Evolutionary conservation across 257 asterid genomes (phyloP).

Genomic region (Solanum okadae): DNA sequence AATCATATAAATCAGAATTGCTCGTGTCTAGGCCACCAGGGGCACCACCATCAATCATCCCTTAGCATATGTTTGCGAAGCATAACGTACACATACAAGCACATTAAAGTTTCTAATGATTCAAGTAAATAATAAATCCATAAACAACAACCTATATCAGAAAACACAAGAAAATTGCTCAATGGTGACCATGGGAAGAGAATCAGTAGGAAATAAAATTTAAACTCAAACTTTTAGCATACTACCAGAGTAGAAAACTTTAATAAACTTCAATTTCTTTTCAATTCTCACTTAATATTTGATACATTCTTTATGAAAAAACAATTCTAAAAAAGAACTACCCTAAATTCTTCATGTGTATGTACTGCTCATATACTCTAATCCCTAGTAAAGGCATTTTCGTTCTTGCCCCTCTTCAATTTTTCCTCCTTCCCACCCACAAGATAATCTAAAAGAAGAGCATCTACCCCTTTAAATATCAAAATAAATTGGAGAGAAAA

Average conservation of each 20-base stretch:
- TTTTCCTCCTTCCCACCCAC: neutral
- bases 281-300: neutral
- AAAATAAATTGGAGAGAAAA: neutral
- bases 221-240: neutral
- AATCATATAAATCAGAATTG: neutral
- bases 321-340: neutral
- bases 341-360: neutral
- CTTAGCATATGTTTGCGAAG: neutral
- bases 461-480: neutral
- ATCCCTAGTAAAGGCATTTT: neutral
- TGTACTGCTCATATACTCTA: neutral
- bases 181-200: neutral
- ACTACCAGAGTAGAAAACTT: neutral
- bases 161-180: neutral
- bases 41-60: neutral
- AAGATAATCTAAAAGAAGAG: neutral
- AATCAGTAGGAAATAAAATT: neutral
- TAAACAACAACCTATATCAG: neutral
- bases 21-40: neutral
- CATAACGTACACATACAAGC: neutral
- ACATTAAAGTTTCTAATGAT: neutral
- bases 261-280: neutral
- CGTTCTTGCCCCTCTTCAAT: neutral
- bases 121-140: neutral
- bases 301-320: neutral